Evolutionary conservation across 441 rosid species (phyloP).

Genomic region (Pelargonium myrrhifolium): DNA sequence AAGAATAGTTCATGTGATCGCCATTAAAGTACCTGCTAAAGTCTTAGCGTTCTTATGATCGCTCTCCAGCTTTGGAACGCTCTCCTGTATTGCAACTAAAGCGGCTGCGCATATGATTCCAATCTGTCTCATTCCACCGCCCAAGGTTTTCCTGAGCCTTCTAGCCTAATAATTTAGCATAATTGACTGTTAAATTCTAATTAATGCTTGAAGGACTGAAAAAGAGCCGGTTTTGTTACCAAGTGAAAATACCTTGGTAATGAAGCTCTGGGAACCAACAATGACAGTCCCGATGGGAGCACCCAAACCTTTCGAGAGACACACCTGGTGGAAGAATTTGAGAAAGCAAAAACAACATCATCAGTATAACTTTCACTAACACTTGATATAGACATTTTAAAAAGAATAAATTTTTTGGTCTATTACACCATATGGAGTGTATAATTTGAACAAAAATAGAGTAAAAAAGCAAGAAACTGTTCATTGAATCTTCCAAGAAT

Average conservation of each 20-base stretch:
- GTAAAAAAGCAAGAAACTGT: neutral
- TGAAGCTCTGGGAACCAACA: constrained; percentile 72
- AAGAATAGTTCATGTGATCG: neutral
- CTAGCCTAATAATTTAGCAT: constrained; percentile 41
- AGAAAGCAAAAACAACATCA: neutral
- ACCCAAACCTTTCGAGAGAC: constrained; percentile 85
- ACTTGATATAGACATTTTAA: too few relatives aligned
- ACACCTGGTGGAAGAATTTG: constrained; percentile 42
- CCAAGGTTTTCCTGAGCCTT: constrained; percentile 77
- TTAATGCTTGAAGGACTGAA: neutral
- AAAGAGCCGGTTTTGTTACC: neutral
- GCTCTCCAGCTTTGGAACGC: constrained; percentile 50
- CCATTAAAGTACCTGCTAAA: constrained; percentile 50
- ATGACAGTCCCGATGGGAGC: constrained; percentile 91
- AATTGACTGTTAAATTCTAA: neutral
- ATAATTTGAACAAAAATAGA: neutral
- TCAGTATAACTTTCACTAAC: neutral
- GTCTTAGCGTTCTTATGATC: constrained; percentile 77
- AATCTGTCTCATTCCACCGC: constrained; percentile 92
- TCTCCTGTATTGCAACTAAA: constrained; percentile 65
- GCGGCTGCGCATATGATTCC: constrained; percentile 83
- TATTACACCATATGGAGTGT: neutral
- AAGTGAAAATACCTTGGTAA: constrained; percentile 46
- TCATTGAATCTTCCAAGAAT: neutral
- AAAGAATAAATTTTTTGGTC: neutral